Base-by-base conservation (phyloP, 441 rosid species). In the Jatropha podagrica region DNA sequence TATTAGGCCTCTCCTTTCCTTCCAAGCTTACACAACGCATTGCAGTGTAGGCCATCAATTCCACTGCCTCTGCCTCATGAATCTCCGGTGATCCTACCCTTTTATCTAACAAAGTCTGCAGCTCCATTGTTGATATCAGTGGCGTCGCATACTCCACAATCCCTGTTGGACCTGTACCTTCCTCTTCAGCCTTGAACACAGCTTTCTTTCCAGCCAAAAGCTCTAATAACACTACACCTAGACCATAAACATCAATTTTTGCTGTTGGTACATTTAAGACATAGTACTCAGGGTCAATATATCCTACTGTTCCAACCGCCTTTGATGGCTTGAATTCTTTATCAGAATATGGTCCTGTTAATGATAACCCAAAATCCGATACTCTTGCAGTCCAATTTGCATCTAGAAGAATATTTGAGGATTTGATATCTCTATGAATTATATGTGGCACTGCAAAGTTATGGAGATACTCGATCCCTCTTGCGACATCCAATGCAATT, bases 251-350 rank as follows among this genome's bases (percentile, higher is more conserved):
- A 38, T 94, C 98, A 12, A 95, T 92, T 80, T 92, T 91, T 0
- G 85, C 82, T 0, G 98, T 94, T 59, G 90, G 61, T 1, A 88
- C 88, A 58, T 90, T 86, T 17, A 84, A 71, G 32, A 86, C 92
- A 42, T 88, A 92, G 79, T 94, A 94, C 72, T 94, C 97, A 0
- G 97, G 98, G 80, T 94, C 98, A 1, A 94, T 92, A 73, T 94
- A 94, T 27, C 97, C 98, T 3, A 94, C 92, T 7, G 98, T 94
- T 14, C 95, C 98, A 0, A 84, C 97, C 0, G 97, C 95, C 77
- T 86, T 87, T 68, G 77, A 80, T 42, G 87, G 80, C 17, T 86
- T 83, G 73, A 73, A 69, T 44, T 78, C 70, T 32, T 74, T 71
- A 55, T 85, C 92, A 26, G 80, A 75, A 11, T 87, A 88, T 0